A percentile compares a stretch with the other conserved stretches of the same genome.
Evolutionary conservation across 805 yeast species (phyloP).

Genomic region (Pichia sporocuriosa): DNA sequence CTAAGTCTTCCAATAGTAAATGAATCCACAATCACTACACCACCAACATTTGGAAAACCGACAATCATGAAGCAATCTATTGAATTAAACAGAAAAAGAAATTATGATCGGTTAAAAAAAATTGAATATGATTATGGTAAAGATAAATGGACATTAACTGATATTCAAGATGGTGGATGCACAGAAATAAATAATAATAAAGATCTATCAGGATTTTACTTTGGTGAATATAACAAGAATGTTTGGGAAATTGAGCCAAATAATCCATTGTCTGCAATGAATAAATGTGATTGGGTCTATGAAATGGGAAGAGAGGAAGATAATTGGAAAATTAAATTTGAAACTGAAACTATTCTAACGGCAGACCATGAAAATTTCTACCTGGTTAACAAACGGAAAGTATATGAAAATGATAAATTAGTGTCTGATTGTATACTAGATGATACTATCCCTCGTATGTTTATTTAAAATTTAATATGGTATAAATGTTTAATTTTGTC

Average conservation of each 20-base stretch:
- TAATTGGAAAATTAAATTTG: conserved; percentile 33
- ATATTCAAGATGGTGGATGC: conserved; percentile 33
- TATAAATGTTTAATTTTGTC: not conserved
- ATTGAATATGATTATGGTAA: conserved; percentile 30
- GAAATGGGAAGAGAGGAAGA: conserved; percentile 36
- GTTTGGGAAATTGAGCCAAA: conserved; percentile 31
- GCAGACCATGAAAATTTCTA: conserved; percentile 30
- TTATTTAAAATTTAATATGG: conserved; percentile 17
- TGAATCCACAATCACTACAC: conserved; percentile 9
- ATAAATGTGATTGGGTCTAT: conserved; percentile 35
- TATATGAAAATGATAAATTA: conserved; percentile 29
- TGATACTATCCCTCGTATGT: conserved; percentile 30
- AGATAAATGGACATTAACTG: conserved; percentile 30
- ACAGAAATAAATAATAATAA: conserved; percentile 28
- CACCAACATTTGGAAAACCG: conserved; percentile 27
- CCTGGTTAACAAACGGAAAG: conserved; percentile 29
- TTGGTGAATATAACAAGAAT: conserved; percentile 36
- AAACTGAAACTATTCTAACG: conserved; percentile 27
- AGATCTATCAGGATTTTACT: conserved; percentile 32
- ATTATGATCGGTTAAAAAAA: conserved; percentile 23
- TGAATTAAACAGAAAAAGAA: conserved; percentile 22
- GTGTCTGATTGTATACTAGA: conserved; percentile 32
- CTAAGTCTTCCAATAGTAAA: conserved; percentile 28
- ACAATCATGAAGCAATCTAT: conserved; percentile 25
- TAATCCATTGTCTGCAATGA: conserved; percentile 36